phyloP scores from a whole-genome alignment of 208 protist genomes.

The Leishmania guyanensis region DNA sequence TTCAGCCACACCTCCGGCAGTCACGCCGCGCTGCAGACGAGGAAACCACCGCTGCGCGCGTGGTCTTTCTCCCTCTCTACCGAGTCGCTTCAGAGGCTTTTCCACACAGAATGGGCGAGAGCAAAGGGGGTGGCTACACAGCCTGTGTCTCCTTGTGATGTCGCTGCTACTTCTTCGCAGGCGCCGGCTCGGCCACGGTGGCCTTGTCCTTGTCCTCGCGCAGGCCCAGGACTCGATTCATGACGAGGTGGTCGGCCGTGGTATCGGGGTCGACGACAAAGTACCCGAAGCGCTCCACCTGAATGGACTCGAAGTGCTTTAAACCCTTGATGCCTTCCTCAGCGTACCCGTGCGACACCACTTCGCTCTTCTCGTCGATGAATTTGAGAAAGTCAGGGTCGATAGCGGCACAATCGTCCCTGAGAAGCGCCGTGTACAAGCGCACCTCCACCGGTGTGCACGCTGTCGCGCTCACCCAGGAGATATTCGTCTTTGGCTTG shows the following conservation, averaged over 20 bases:
- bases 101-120: background rate
- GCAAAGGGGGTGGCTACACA: background rate
- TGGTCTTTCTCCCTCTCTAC: background rate
- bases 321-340: slow-evolving; percentile 56
- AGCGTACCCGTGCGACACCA: slow-evolving; percentile 62
- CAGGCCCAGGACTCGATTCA: slow-evolving; percentile 90
- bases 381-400: slow-evolving; percentile 87
- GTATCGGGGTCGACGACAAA: slow-evolving; percentile 90
- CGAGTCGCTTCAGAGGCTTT: slow-evolving; percentile 5
- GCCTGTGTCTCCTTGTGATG: slow-evolving; percentile 22
- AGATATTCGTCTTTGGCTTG: slow-evolving; percentile 93
- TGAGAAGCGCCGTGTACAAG: slow-evolving; percentile 82
- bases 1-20: background rate
- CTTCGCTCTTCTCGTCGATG: slow-evolving; percentile 87
- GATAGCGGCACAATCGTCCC: slow-evolving; percentile 84
- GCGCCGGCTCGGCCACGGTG: slow-evolving; percentile 18
- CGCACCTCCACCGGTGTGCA: slow-evolving; percentile 80
- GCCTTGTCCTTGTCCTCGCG: slow-evolving; percentile 89
- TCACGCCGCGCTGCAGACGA: background rate
- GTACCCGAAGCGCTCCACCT: slow-evolving; percentile 93
- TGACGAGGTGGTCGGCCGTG: slow-evolving; percentile 59
- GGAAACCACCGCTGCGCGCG: background rate
- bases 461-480: slow-evolving; percentile 79
- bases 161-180: background rate
- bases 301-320: slow-evolving; percentile 78